Evolutionary conservation across 192 early-diverging fungal species (phyloP).

Genomic region (Coemansia sp.): DNA sequence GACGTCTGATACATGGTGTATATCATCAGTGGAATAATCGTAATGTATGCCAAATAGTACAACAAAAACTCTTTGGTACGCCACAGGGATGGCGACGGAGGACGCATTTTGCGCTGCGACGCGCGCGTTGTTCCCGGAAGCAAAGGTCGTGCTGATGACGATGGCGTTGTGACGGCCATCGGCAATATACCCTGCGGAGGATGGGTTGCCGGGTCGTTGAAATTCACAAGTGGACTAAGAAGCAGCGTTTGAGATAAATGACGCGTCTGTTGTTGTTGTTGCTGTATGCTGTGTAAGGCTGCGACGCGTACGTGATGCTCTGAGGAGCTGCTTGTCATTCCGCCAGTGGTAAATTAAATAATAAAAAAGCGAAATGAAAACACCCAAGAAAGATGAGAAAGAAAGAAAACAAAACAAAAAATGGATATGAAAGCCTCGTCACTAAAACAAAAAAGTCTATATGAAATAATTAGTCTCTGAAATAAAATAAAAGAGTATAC

Average conservation of each 20-base stretch:
- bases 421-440: too few relatives aligned
- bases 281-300: slow-evolving; percentile 6
- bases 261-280: slow-evolving; percentile 2
- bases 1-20: slow-evolving; percentile 60
- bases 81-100: slow-evolving; percentile 60
- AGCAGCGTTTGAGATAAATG: slow-evolving; percentile 21
- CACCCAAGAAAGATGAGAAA: not conserved
- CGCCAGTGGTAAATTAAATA: not conserved
- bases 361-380: slow-evolving; percentile 6
- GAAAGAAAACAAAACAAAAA: not conserved
- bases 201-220: not conserved
- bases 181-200: not conserved
- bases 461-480: not conserved
- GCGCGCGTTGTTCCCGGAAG: slow-evolving; percentile 23
- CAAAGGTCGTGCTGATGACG: not conserved
- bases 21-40: slow-evolving; percentile 67
- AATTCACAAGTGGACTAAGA: slow-evolving; percentile 17
- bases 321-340: slow-evolving; percentile 29
- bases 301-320: slow-evolving; percentile 18
- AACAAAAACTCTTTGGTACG: slow-evolving; percentile 73
- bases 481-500: not conserved
- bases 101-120: slow-evolving; percentile 79
- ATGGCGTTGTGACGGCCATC: not conserved
- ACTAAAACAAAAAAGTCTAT: not conserved
- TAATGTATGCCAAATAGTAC: slow-evolving; percentile 66